Base-by-base conservation (phyloP, 2,329 filamentous ascomycete genomes). In the Aspergillus arachidicola region DNA sequence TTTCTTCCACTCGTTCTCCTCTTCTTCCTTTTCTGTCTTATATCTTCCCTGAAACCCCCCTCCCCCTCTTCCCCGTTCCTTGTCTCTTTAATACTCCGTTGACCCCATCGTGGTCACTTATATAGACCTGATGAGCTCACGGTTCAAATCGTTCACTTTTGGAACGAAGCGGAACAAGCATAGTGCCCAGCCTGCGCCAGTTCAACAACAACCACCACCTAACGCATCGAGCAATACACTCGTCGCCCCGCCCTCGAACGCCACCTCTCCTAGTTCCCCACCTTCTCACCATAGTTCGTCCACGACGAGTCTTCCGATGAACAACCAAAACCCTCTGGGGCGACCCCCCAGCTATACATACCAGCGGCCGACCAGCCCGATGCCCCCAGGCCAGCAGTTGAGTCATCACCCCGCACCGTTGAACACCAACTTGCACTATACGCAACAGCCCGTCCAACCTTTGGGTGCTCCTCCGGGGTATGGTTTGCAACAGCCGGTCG, bases 311-410 rank as follows among this genome's bases (percentile, higher is more conserved):
- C 79, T 85, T 53, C 78, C 84, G 70, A 87, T 87, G 83, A 88
- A 87, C 69, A 75, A 75, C 61, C 80, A 79, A 67, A 83, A 84
- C 66, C 81, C 82, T 48, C 80, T 86, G 69, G 87, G 86, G 69
- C 84, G 87, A 64, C 87, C 87, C 69, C 87, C 87, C 50, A 88
- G 86, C 73, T 90, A 90, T 76, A 84, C 86, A 63, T 86, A 87
- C 72, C 79, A 78, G 69, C 81, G 84, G 61, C 81, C 84, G 46
- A 79, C 80, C 63, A 85, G 83, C 71, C 85, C 85, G 57, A 81
- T 86, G 76, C 82, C 79, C 55, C 80, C 76, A 32, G 75, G 69
- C 48, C 79, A 80, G 59, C 79, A 78, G 62, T 71, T 80, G 60
- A 71, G 73, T 58, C 80, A 79, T 64, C 80, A 81, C 59, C 81